Percentiles rank a stretch among this genome's conserved stretches.
Evolutionary conservation across 2,329 filamentous ascomycete species (phyloP).

Genomic region (Zasmidium cellare): DNA sequence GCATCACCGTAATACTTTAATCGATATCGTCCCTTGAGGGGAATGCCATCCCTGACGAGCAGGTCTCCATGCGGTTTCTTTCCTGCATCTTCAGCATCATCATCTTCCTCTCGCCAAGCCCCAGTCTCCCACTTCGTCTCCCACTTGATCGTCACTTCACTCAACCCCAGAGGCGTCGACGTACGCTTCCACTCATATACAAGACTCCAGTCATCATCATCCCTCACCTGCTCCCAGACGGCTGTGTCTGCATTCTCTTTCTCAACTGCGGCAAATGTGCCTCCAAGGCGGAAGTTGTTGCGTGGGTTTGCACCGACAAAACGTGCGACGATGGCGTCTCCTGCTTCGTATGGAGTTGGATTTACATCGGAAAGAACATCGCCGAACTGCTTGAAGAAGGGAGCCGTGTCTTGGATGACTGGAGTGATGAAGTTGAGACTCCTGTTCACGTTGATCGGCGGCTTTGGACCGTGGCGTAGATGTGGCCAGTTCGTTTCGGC

Average conservation of each 20-base stretch:
- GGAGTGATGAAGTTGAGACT: slow-evolving; percentile 78
- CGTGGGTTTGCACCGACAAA: slow-evolving; percentile 89
- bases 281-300: slow-evolving; percentile 78
- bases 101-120: slow-evolving; percentile 21
- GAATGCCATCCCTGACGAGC: slow-evolving; percentile 33
- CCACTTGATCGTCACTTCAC: slow-evolving; percentile 79
- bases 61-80: slow-evolving; percentile 23
- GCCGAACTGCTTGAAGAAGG: slow-evolving; percentile 69
- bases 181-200: slow-evolving; percentile 78
- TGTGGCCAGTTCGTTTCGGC: slow-evolving; percentile 36
- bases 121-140: slow-evolving; percentile 61
- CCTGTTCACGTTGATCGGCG: slow-evolving; percentile 75
- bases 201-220: slow-evolving; percentile 81
- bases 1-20: slow-evolving; percentile 82
- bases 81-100: slow-evolving; percentile 38
- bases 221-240: slow-evolving; percentile 65
- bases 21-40: slow-evolving; percentile 65
- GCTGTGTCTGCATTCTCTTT: slow-evolving; percentile 47
- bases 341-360: slow-evolving; percentile 50
- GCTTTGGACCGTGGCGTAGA: slow-evolving; percentile 54
- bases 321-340: slow-evolving; percentile 62
- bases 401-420: slow-evolving; percentile 72
- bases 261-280: slow-evolving; percentile 78
- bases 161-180: slow-evolving; percentile 68
- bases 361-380: slow-evolving; percentile 59